Conservation (phyloP, 2,329 filamentous ascomycete species). For the Stenocarpella maydis region DNA sequence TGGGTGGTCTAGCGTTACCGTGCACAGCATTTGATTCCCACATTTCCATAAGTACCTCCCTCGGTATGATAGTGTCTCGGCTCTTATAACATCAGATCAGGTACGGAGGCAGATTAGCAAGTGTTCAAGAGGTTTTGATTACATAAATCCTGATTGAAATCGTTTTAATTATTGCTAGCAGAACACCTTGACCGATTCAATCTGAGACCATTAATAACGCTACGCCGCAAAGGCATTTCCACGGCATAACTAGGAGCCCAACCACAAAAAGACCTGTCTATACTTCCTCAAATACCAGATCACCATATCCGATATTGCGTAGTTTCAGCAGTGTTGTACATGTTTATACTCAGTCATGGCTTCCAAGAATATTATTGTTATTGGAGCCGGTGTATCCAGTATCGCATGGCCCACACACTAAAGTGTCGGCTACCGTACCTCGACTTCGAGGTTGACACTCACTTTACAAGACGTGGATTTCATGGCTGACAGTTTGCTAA, state of each 20-base stretch:
- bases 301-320: not conserved
- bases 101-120: not conserved
- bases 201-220: too few species aligned
- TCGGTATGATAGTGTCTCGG: not conserved
- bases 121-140: too few species aligned
- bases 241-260: not conserved
- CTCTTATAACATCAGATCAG: not conserved
- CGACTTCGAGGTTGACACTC: constrained; percentile 4
- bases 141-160: too few species aligned
- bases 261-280: not conserved
- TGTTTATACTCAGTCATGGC: not conserved
- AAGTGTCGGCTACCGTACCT: constrained; percentile 1
- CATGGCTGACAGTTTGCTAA: too few species aligned
- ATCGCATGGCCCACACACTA: constrained; percentile 22
- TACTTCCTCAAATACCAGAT: not conserved
- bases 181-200: too few species aligned
- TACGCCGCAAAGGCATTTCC: too few species aligned
- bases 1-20: not conserved
- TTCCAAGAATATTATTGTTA: constrained; percentile 16
- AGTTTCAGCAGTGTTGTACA: not conserved
- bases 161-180: not conserved
- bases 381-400: constrained; percentile 14
- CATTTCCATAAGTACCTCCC: too few species aligned
- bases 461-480: too few species aligned
- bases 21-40: constrained; percentile 5